Evolutionary conservation across 768 basidiomycete genomes (phyloP), one percentile per base, ranked within the genome.

Genomic region (Trametes cingulata): DNA sequence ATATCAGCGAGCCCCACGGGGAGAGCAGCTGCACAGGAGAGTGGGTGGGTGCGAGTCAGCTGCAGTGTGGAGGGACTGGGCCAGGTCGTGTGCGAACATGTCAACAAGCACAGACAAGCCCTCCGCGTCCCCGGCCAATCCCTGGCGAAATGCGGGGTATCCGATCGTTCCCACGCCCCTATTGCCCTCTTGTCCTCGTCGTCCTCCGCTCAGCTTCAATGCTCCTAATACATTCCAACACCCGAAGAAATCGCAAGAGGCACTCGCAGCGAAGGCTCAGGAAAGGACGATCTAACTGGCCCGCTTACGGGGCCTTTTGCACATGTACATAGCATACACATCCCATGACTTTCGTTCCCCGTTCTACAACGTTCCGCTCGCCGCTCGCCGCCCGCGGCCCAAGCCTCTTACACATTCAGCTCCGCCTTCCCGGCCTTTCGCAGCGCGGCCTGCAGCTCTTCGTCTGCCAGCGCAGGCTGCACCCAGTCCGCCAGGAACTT

Each of bases 401-500:
- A n/a, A n/a, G n/a, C n/a, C n/a, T n/a, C 33, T 63, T 65, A 75
- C 27, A 90, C 90, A 65, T 73, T 79, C 69, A 91, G 74, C 69
- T 92, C 90, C 36, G 90, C 84, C 70, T 80, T 86, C 27, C 72
- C 77, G 25, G 81, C 80, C 49, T 73, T 76, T 19, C 67, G 71
- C 20, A 91, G 74, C 27, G 82, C 85, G 12, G 77, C 79, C 58
- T 81, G 75, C 36, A 86, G 66, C 65, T 88, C 87, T 25, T 72
- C 63, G 29, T 81, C 80, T n/a, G 72, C 78, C 64, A 98, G 74
- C 10, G 88, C 93, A n/a, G 95, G 94, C 53, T 74, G 74, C 20
- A 98, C 94, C 89, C 91, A 95, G 1, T 94, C 90, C 68, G 75
- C 80, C 58, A 98, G 70, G 74, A 99, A 98, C 57, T 72, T 78